Evolutionary conservation across 148 eudicot genomes (phyloP).

Genomic region (Polygonum aviculare): DNA sequence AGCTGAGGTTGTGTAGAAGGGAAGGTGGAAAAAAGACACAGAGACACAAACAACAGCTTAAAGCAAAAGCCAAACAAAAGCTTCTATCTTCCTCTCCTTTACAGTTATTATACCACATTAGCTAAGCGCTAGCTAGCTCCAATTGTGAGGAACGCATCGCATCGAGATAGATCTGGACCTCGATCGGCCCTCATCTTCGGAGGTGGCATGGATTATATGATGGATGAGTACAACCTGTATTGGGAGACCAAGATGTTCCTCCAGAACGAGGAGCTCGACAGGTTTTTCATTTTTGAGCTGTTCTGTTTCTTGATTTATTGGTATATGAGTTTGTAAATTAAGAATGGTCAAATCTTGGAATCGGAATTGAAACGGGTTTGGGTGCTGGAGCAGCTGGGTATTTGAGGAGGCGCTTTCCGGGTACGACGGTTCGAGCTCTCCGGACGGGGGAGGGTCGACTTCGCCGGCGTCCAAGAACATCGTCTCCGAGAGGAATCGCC

Average conservation of each 20-base stretch:
- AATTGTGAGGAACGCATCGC: too few species aligned
- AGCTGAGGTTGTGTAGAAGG: not conserved
- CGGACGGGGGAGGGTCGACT: not conserved
- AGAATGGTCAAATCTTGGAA: not conserved
- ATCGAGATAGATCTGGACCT: too few species aligned
- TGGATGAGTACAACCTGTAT: slow-evolving; percentile 3
- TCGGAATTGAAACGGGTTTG: not conserved
- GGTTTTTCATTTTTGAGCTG: not conserved
- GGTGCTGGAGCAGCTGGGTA: not conserved
- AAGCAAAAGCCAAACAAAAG: not conserved
- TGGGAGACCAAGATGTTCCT: slow-evolving; percentile 6
- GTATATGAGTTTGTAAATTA: not conserved
- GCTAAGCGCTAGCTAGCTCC: too few species aligned
- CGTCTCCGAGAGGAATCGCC: slow-evolving; percentile 9
- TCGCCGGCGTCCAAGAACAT: slow-evolving; percentile 5
- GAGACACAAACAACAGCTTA: not conserved
- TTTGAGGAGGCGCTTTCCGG: slow-evolving; percentile 2
- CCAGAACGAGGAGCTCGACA: slow-evolving; percentile 6
- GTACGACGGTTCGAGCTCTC: slow-evolving; percentile 7
- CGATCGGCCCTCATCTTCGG: too few species aligned
- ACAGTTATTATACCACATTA: not conserved
- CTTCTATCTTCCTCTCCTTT: too few species aligned
- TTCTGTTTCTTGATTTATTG: not conserved
- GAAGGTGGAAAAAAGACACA: not conserved
- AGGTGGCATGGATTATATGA: not conserved